phyloP scores from a whole-genome alignment of 495 filamentous ascomycete genomes.

The Neurospora tetraspora region DNA sequence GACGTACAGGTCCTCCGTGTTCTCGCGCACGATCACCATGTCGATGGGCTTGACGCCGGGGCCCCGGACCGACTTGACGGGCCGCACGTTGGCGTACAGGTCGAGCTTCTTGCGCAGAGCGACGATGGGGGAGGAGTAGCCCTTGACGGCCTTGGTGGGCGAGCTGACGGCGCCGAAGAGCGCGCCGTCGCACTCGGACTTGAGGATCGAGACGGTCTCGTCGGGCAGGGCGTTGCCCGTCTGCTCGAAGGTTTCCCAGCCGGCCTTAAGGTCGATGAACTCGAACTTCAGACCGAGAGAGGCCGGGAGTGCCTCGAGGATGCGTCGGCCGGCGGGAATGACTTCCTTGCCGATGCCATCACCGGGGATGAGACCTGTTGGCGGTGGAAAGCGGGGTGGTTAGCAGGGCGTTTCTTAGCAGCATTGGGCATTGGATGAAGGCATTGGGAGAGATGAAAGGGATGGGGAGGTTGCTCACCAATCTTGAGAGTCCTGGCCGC shows the following conservation, averaged over 20 bases:
- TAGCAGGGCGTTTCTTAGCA: neutral
- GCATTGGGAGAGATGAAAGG: neutral
- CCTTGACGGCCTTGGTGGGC: constrained; percentile 75
- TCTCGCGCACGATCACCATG: constrained; percentile 96
- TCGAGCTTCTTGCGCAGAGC: constrained; percentile 90
- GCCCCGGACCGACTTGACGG: constrained; percentile 69
- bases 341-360: constrained; percentile 98
- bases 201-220: constrained; percentile 74
- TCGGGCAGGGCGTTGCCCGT: constrained; percentile 83
- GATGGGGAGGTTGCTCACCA: constrained; percentile 32
- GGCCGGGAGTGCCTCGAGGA: constrained; percentile 80
- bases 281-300: constrained; percentile 83
- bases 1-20: constrained; percentile 98
- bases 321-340: constrained; percentile 83
- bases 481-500: constrained; percentile 50
- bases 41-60: constrained; percentile 62
- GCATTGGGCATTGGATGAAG: neutral
- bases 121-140: constrained; percentile 96
- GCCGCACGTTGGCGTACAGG: constrained; percentile 95
- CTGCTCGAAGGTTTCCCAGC: constrained; percentile 83
- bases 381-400: constrained; percentile 1
- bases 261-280: constrained; percentile 85
- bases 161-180: constrained; percentile 96
- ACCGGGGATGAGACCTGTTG: constrained; percentile 82
- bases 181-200: constrained; percentile 86